Conservation (phyloP, 176 grass and related monocot genomes). For the Cenchrus purpureus region DNA sequence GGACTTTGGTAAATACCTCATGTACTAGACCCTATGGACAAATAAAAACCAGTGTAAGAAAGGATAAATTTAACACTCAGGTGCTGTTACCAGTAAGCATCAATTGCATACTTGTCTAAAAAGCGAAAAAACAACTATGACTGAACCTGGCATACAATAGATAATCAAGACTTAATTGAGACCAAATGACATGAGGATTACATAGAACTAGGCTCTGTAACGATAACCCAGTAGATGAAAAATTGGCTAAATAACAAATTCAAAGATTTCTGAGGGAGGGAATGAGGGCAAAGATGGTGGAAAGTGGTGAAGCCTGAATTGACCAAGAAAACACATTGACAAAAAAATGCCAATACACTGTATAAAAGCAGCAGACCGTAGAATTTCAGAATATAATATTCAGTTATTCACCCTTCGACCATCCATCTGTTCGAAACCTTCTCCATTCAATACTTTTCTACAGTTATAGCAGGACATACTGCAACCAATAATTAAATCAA, state of each 20-base stretch:
- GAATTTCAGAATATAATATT: background rate
- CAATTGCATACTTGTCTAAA: no score
- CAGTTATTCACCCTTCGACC: background rate
- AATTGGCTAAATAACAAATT: background rate
- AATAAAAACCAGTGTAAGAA: no score
- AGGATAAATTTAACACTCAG: no score
- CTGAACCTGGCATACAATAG: no score
- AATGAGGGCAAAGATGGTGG: no score
- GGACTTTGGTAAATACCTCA: no score
- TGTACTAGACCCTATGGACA: no score
- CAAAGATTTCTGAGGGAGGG: background rate
- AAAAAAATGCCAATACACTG: background rate
- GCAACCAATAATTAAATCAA: background rate
- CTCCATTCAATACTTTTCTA: background rate
- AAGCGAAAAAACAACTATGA: no score
- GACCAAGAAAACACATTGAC: background rate
- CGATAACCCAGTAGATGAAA: background rate
- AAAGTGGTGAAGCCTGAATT: background rate
- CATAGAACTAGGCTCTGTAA: no score
- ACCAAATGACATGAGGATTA: no score
- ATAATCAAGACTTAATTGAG: no score
- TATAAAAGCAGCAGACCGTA: background rate
- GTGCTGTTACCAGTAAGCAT: no score
- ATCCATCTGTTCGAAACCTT: background rate
- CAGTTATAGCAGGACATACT: background rate